Evolutionary conservation across 2,329 filamentous ascomycete genomes (phyloP).

Genomic region (Ciborinia camelliae): DNA sequence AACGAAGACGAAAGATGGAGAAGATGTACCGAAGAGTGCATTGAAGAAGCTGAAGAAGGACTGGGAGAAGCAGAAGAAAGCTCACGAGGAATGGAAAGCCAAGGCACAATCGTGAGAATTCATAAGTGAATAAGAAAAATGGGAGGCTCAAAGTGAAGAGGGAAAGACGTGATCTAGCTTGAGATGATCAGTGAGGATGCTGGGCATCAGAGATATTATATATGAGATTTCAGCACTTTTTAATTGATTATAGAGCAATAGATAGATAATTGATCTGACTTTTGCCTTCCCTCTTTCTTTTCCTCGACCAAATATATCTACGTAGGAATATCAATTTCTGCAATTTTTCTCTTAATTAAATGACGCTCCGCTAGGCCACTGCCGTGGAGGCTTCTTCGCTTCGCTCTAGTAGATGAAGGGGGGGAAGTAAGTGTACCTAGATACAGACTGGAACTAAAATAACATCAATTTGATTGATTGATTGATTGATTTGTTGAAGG

Average conservation of each 20-base stretch:
- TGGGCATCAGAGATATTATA: not conserved
- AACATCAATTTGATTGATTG: too few species aligned
- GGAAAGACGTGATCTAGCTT: not conserved
- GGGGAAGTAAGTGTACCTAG: too few species aligned
- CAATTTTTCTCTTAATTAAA: not conserved
- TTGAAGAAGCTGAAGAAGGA: conserved; percentile 83
- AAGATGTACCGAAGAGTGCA: conserved; percentile 75
- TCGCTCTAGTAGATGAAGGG: not conserved
- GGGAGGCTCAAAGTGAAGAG: not conserved
- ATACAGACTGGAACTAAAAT: too few species aligned
- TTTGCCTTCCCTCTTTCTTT: not conserved
- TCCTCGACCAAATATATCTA: not conserved
- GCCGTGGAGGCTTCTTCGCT: not conserved
- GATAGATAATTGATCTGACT: not conserved
- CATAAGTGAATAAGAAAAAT: not conserved
- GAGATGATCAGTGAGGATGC: not conserved
- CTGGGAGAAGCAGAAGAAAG: conserved; percentile 87
- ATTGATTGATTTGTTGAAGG: too few species aligned
- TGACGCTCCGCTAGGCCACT: not conserved
- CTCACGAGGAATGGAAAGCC: conserved; percentile 60
- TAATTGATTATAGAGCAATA: not conserved
- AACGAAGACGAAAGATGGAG: conserved; percentile 70
- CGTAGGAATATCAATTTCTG: not conserved
- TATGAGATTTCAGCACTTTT: not conserved
- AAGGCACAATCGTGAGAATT: conserved; percentile 13